Evolutionary conservation across 352 stramenopile species (phyloP).

Genomic region (Thalassiosira hispida): DNA sequence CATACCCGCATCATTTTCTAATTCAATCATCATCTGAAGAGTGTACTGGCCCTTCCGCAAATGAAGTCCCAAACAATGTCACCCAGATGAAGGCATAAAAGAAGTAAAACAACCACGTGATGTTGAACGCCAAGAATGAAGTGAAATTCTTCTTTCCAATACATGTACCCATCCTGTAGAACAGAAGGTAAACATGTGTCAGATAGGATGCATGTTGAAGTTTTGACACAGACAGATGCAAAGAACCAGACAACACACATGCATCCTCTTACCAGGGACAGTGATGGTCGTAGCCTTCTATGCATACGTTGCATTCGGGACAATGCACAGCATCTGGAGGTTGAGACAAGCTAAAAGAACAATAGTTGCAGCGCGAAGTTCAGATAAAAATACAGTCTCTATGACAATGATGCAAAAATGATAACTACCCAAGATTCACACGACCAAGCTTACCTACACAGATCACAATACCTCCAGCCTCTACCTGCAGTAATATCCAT

Average conservation of each 20-base stretch:
- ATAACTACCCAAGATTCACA: background rate
- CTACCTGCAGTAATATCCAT: conserved; percentile 25
- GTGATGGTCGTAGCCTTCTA: conserved; percentile 90
- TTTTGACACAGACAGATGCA: background rate
- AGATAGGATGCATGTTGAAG: background rate
- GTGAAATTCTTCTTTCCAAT: conserved; percentile 91
- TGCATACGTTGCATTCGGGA: conserved; percentile 92
- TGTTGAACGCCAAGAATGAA: conserved; percentile 90
- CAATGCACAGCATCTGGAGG: conserved; percentile 88
- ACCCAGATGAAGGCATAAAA: conserved; percentile 81
- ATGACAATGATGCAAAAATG: background rate
- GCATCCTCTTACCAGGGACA: conserved; percentile 88
- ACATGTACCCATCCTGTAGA: conserved; percentile 92
- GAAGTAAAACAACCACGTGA: conserved; percentile 84
- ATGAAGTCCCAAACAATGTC: conserved; percentile 28
- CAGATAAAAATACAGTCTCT: conserved; percentile 4
- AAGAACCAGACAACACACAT: background rate
- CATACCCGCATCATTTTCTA: background rate
- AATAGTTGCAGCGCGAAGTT: conserved; percentile 6
- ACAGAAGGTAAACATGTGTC: too few relatives aligned
- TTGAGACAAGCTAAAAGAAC: conserved; percentile 54
- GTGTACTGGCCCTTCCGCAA: background rate
- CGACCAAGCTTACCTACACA: conserved; percentile 57
- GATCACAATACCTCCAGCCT: conserved; percentile 78
- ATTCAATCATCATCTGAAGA: background rate